Conservation (phyloP, 2,329 filamentous ascomycete species). For the Cytospora paraplurivora region DNA sequence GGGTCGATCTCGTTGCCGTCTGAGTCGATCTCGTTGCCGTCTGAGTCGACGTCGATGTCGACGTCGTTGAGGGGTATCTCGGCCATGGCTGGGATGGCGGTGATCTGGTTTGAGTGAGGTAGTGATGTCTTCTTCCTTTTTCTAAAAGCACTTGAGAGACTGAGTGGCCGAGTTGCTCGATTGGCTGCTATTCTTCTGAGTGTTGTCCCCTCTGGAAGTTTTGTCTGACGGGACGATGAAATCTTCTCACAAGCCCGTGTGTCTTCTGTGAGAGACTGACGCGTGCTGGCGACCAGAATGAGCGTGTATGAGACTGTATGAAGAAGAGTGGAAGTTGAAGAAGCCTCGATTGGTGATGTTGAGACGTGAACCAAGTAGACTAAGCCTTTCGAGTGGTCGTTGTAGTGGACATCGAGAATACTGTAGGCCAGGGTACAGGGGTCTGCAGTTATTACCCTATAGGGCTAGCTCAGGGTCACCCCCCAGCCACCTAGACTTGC, state of each 20-base stretch:
- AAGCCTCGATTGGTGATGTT: neutral
- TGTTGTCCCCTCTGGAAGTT: neutral
- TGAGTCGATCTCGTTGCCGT: slow-evolving; percentile 11
- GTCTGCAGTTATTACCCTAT: neutral
- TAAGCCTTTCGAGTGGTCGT: neutral
- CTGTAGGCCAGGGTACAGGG: neutral
- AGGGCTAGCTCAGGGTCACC: neutral
- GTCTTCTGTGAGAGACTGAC: neutral
- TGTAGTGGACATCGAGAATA: neutral
- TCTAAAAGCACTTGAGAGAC: neutral
- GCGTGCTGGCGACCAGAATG: neutral
- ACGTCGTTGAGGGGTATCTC: slow-evolving; percentile 4
- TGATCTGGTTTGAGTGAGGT: neutral
- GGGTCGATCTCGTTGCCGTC: slow-evolving; percentile 29
- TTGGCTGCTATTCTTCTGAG: neutral
- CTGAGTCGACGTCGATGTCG: neutral
- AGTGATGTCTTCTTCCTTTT: neutral
- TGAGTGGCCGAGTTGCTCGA: neutral
- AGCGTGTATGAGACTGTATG: neutral
- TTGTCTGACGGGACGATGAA: too few species aligned
- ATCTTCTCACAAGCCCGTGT: neutral
- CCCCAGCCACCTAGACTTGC: neutral
- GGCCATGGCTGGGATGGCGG: slow-evolving; percentile 16
- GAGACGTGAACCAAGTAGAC: neutral
- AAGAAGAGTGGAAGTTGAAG: neutral